Conservation (phyloP, 2,329 filamentous ascomycete genomes). For the Pyrenophora teres region DNA sequence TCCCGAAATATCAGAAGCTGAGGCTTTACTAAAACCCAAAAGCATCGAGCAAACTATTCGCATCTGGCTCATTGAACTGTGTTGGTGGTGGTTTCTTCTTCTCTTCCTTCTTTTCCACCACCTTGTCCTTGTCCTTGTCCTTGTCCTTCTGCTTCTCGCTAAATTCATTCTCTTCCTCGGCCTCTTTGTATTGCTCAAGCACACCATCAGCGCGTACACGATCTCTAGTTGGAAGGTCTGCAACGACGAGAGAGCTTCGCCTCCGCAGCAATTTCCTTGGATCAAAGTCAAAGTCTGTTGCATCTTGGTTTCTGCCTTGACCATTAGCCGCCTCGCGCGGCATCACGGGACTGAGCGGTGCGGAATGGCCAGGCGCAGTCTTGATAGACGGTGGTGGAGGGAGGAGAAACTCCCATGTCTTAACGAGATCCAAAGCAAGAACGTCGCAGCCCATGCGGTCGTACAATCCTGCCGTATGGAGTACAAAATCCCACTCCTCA, state of each 20-base stretch:
- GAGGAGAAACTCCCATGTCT: constrained; percentile 77
- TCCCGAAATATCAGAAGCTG: not conserved
- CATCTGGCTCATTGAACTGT: constrained; percentile 90
- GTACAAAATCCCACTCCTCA: constrained; percentile 85
- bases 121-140: constrained; percentile 45
- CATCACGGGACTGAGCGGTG: constrained; percentile 35
- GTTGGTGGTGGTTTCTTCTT: constrained; percentile 66
- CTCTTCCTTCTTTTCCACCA: constrained; percentile 37
- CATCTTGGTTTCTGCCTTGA: constrained; percentile 20
- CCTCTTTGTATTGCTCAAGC: constrained; percentile 25
- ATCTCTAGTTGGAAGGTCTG: constrained; percentile 63
- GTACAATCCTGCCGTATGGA: constrained; percentile 83
- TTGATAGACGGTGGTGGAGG: constrained; percentile 43
- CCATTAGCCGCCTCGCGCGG: constrained; percentile 31
- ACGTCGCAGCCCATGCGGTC: constrained; percentile 93
- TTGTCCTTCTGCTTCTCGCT: constrained; percentile 49
- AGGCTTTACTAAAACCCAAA: constrained; percentile 74
- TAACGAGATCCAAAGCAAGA: constrained; percentile 81
- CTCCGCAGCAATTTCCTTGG: constrained; percentile 71
- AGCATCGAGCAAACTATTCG: constrained; percentile 83
- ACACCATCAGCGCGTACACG: constrained; percentile 18
- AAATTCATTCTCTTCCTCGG: constrained; percentile 41
- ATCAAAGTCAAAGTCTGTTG: constrained; percentile 54
- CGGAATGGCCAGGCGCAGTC: constrained; percentile 13
- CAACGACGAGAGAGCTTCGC: constrained; percentile 78